Evolutionary conservation across 768 basidiomycete species (phyloP), one percentile per base, ranked within the genome.

Genomic region (Pisolithus microcarpus): DNA sequence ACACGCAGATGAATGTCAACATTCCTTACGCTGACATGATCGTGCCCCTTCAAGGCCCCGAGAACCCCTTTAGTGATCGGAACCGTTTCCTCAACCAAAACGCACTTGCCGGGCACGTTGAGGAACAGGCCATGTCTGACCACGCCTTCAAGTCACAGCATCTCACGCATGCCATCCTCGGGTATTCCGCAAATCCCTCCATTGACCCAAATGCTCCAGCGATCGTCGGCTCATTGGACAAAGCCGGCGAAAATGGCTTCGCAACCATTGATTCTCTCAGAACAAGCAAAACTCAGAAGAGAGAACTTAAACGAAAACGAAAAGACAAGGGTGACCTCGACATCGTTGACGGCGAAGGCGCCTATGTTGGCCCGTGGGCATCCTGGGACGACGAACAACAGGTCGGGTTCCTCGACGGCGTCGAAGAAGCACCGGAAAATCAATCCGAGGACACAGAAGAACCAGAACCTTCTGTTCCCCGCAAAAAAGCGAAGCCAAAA

Each of bases 1-100:
- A 97, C 70, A 93, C 91, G 5, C 91, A 92, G 63, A 96, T 96
- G 82, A 91, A 96, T 63, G 90, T 97, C 60, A 98, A 97, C 68
- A 91, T 98, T 50, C 82, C 85, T 1, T 93, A 90, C 70, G 79
- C 78, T 51, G 92, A 96, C 65, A 87, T 97, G 87, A 77, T 78
- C 43, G 71, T 84, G 30, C 92, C 95, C 18, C 69, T 91, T 0
- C 84, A 89, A 63, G 94, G 94, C 15, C 94, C 94, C 21, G 83
- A 87, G 65, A 94, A 97, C 66, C 94, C 94, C 0, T 96, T 92
- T 61, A 82, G 84, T 38, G 84, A 90, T 69, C 77, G 79, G 58
- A 86, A 85, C 62, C 81, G 86, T 43, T 84, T 93, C 63, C 69
- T 81, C 59, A 95, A 92, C 65, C 91, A 94, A 73, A 99, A 99